Conservation (phyloP, 1,139 yeast genomes). For the Blastobotrys buckinghamii region DNA sequence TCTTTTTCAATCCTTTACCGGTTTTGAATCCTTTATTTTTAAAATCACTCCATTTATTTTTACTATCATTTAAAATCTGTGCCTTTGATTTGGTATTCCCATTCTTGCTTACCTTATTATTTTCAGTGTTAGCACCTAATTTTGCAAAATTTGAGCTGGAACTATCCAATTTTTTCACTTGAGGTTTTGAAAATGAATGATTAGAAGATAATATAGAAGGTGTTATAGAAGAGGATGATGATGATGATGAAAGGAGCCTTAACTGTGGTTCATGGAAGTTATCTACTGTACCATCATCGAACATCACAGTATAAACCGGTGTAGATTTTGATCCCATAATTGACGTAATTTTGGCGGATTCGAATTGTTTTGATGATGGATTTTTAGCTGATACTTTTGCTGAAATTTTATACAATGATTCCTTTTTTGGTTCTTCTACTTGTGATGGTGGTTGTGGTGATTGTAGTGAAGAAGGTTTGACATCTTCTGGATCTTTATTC, state of each 20-base stretch:
- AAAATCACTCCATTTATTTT: constrained; percentile 33
- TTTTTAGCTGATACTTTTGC: not conserved
- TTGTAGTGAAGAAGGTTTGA: too few species aligned
- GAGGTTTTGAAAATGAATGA: too few species aligned
- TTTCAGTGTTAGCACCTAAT: not conserved
- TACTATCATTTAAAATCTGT: constrained; percentile 25
- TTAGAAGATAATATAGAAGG: too few species aligned
- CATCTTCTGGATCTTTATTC: too few species aligned
- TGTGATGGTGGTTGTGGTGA: too few species aligned
- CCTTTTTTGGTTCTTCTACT: too few species aligned
- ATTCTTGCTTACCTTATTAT: not conserved
- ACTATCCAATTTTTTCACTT: too few species aligned
- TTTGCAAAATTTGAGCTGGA: too few species aligned
- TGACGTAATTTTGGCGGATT: constrained; percentile 26
- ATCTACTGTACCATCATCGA: constrained; percentile 23
- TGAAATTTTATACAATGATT: not conserved
- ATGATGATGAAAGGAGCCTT: not conserved
- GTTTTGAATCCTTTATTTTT: constrained; percentile 26
- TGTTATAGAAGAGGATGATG: not conserved
- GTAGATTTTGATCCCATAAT: constrained; percentile 27
- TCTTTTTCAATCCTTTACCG: constrained; percentile 17
- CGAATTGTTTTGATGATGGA: not conserved
- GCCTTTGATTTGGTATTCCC: constrained; percentile 11
- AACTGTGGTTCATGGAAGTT: constrained; percentile 25
- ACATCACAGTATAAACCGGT: constrained; percentile 29